Base-by-base conservation (phyloP, 805 yeast species). In the Wickerhamomyces strasburgensis region DNA sequence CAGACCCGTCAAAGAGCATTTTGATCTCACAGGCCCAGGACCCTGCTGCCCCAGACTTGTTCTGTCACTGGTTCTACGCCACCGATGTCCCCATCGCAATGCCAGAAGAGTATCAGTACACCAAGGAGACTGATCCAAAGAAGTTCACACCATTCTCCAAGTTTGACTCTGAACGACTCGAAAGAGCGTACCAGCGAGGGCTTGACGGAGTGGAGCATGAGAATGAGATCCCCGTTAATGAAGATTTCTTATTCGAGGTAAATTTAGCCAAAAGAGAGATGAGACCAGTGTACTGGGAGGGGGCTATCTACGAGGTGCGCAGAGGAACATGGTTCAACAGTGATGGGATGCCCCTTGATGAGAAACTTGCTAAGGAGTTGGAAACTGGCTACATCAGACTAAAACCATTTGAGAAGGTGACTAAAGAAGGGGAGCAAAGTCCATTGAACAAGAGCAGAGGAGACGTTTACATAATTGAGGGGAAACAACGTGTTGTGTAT, bases 251-350 rank as follows among this genome's bases (percentile, higher is more conserved):
- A 18, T 84, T 84, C 50, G 75, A 78, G 49, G 96, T 87, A 5
- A 77, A 86, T 50, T 42, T 90, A 15, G 44, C 53, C 1, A 58
- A 62, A 6, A 68, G 78, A 58, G 69, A 68, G 33, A 57, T 89
- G 49, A 46, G 61, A 3, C 94, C 98, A 0, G 72, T 80, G 0
- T 90, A 79, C 56, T 90, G 97, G 97, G 78, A 76, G 6, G 97
- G 97, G 1, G 93, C 96, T 0, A 62, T 66, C 0, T 90, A 79
- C 54, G 88, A 84, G 42, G 82, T 90, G 1, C 67, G 96, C 31
- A 64, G 97, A 37, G 96, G 96, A 1, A 57, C 78, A 1, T 90
- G 98, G 98, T 87, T 86, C 55, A 61, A 67, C 26, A 54, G 71
- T 8, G 73, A 73, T 34, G 75, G 76, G 1, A 51, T 52, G 5